Base-by-base conservation (phyloP, 208 protist species). In the Porcisia hertigi region DNA sequence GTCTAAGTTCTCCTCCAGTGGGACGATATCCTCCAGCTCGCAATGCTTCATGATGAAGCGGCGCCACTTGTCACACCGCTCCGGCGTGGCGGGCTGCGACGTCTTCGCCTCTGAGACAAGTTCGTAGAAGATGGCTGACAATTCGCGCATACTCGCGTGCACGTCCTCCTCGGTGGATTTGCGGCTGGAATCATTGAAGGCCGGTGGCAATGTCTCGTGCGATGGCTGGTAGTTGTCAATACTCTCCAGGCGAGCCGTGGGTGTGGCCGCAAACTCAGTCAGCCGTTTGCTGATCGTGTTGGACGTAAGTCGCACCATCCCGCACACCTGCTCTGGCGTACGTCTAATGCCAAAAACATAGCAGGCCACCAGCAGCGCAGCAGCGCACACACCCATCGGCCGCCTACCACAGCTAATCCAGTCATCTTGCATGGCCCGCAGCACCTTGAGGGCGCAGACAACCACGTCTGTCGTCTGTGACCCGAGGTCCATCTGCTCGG, bases 381-480 rank as follows among this genome's bases (percentile, higher is more conserved):
- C 92, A 39, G 92, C 94, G 75, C 92, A 97, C 25, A 98, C 91
- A 34, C 93, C 93, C 83, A 96, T 91, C 12, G 96, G 96, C 16
- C 93, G 91, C 52, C 96, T 83, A 11, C 96, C 96, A 64, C 83
- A 96, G 36, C 87, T 75, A 62, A 98, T 98, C 94, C 96, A 98
- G 80, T 98, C 94, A 45, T 95, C 87, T 70, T 89, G 83, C 96
- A 98, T 98, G 23, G 83, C 87, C 12, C 89, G 84, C 69, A 98
- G 79, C 39, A 97, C 86, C 76, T 97, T 96, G 41, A 97, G 72
- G 39, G 96, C 91, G 57, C 92, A 97, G 11, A 97, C 84, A 23
- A 95, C 79, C 3, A 98, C 86, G 30, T 92, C 83, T 11, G 80
- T 79, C 5, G 85, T 92, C 54, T 76, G 73, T 63, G 88, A 80